Evolutionary conservation across 164 flowering plant genomes (phyloP).

Genomic region (Liriodendron chinense): DNA sequence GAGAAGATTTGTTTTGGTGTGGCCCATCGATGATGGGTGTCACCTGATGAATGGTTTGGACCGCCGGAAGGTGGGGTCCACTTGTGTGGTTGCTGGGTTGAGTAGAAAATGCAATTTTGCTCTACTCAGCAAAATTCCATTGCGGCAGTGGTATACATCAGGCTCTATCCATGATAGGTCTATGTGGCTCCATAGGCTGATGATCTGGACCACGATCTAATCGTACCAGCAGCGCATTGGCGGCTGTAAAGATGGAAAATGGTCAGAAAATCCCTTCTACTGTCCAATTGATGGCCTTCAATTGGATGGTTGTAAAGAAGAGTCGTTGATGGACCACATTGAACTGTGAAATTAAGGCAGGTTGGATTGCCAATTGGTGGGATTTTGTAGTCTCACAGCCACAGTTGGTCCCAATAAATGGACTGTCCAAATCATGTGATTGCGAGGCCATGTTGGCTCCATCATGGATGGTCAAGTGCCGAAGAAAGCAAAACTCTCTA

Average conservation of each 20-base stretch:
- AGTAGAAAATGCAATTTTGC: too few species aligned
- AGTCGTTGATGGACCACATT: neutral
- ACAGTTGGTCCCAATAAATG: neutral
- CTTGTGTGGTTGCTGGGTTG: too few species aligned
- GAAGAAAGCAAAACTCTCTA: neutral
- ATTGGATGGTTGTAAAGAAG: neutral
- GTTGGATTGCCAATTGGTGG: neutral
- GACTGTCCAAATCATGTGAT: neutral
- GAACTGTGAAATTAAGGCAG: neutral
- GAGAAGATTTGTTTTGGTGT: too few species aligned
- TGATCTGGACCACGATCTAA: neutral
- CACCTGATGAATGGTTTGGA: too few species aligned
- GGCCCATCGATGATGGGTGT: too few species aligned
- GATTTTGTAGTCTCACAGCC: neutral
- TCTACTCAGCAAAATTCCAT: too few species aligned
- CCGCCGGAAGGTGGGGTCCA: too few species aligned
- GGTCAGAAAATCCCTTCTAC: neutral
- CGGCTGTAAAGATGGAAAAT: neutral
- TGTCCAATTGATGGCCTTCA: neutral
- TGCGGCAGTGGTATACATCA: too few species aligned
- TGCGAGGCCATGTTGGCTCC: neutral
- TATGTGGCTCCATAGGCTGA: neutral
- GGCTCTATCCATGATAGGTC: neutral
- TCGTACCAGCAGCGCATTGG: neutral
- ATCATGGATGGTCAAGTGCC: neutral